Evolutionary conservation across 148 eudicot genomes (phyloP), one percentile per base, ranked within the genome.

Genomic region (Pharnaceum exiguum): DNA sequence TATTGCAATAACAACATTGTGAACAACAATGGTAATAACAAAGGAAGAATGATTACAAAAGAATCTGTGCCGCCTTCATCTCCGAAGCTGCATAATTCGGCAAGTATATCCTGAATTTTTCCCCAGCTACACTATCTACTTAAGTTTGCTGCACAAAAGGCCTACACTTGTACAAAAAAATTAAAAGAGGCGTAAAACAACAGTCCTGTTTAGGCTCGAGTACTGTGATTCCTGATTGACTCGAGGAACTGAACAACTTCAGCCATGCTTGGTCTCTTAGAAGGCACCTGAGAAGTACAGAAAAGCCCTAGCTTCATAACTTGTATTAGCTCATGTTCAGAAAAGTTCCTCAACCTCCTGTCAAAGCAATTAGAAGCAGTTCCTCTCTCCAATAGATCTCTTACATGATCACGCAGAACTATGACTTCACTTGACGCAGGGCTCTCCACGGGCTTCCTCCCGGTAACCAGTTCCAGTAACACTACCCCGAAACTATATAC

Each of bases 241-340:
- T 91, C 98, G 25, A 93, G 90, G 59, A 83, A 75, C 79, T 93
- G 98, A 54, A 88, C 95, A 67, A 80, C 80, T 72, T 93, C 98
- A 31, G 85, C 84, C 91, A 83, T 88, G 76, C 75, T 93, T 15
- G 96, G 98, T 66, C 98, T 83, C 75, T 74, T 87, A 3, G 84
- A 74, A 62, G 96, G 83, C 48, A 55, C 46, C 62, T 81, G 82
- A 51, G 96, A 72, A 37, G 91, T 88, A 59, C 98, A 93, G 30
- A 83, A 76, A 44, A 93, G 71, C 51, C 96, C 98, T 53, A 93
- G 47, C 62, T 83, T 85, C 96, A 85, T 93, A 19, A 93, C 95
- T 58, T 88, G 96, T 68, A 93, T 75, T 31, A 85, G 67, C 79
- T 93, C 98, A 52, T 82, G 81, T 22, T 93, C 96, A 5, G 62